These are phyloP conservation scores for Rhodocollybia butyracea DNA, from an alignment of 768 basidiomycete species.

Conservation along the genomic window DNA sequence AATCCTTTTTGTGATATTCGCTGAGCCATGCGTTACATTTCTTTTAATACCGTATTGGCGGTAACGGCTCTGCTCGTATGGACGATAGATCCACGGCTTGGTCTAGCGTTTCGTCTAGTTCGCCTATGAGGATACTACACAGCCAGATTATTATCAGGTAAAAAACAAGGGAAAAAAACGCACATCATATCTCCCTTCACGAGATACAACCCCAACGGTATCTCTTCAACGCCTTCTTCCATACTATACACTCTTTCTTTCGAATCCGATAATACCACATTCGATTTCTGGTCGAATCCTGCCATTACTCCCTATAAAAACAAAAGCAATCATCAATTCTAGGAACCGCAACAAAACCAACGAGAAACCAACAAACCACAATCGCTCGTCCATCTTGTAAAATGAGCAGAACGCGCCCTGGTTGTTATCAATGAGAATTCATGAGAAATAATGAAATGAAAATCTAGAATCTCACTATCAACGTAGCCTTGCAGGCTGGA, in stretches of 20 bases:
- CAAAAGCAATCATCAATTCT: too few species aligned
- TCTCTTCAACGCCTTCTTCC: conserved; percentile 93
- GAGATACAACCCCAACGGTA: conserved; percentile 91
- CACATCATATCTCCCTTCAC: conserved; percentile 99
- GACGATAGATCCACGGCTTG: conserved; percentile 66
- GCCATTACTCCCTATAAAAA: conserved; percentile 79
- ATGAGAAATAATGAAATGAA: background rate
- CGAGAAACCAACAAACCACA: conserved; percentile 57
- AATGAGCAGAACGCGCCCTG: conserved; percentile 89
- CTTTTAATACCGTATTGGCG: conserved; percentile 76
- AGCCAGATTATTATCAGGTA: conserved; percentile 4
- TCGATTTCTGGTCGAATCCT: conserved; percentile 94
- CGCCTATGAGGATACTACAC: conserved; percentile 71
- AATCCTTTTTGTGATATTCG: too few species aligned
- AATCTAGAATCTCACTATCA: conserved; percentile 55
- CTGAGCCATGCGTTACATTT: too few species aligned
- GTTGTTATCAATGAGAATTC: background rate
- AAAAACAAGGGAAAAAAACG: conserved; percentile 29
- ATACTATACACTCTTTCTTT: conserved; percentile 90
- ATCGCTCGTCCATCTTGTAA: conserved; percentile 96
- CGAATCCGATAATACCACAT: conserved; percentile 91
- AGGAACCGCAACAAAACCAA: background rate
- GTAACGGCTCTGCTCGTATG: conserved; percentile 86
- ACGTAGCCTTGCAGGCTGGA: conserved; percentile 90
- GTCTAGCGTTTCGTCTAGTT: conserved; percentile 84